Base-by-base conservation (phyloP, 495 filamentous ascomycete genomes). In the Parmelia sp. region DNA sequence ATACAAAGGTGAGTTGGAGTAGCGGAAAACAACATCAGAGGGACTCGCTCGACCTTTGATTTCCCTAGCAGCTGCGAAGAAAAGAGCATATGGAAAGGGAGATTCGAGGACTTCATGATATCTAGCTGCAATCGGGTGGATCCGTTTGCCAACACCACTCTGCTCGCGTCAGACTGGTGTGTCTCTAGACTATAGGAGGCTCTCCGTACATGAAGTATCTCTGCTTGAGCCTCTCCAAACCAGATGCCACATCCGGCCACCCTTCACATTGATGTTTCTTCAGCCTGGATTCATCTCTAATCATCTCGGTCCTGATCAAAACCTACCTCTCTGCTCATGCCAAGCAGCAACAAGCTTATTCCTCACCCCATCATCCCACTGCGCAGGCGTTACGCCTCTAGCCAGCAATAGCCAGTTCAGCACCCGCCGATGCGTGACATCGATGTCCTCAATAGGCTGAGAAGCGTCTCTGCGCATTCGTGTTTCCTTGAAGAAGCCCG, bases 101-200 rank as follows among this genome's bases (percentile, higher is more conserved):
- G 61, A 8, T 76, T 78, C 0, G 81, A 79, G 0, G 81, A 82
- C 21, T 75, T 72, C 19, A 67, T 71, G 9, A 84, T 69, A 68
- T 83, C 79, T 21, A 85, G 77, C 69, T 84, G 82, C 33, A 84
- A 72, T 55, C 82, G 75, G 36, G 80, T 81, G 3, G 79, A 81
- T 0, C 81, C 82, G 63, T 85, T 85, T n/a, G 82, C 80, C 55
- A 79, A 75, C 29, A 84, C 80, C 33, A 81, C 62, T 49, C 62
- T 64, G 21, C 23, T 23, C 15, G 2, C 12, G 29, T 57, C 40
- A 45, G 21, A 40, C 15, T 0, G 12, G 4, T 35, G 27, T 10
- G 21, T 17, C 15, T 33, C 35, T 31, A 17, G n/a, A 3, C 17
- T 53, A 39, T 25, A 19, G 4, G 14, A 37, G 11, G 25, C 7